Conservation (phyloP, 768 basidiomycete species). For the Mycena filopes region DNA sequence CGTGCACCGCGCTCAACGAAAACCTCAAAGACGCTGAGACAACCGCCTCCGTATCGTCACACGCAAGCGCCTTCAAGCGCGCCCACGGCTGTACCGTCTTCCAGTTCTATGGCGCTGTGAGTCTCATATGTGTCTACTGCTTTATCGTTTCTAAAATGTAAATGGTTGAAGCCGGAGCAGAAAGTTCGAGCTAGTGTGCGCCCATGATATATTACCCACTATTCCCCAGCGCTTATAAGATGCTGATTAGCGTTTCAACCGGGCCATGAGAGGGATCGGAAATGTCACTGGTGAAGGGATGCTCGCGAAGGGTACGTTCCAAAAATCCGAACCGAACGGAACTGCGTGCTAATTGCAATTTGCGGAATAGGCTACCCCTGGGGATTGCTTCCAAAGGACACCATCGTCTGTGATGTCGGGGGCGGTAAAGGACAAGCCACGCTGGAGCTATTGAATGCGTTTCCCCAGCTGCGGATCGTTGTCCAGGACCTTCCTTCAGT, state of each 20-base stretch:
- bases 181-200: slow-evolving; percentile 23
- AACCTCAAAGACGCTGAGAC: slow-evolving; percentile 30
- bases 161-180: slow-evolving; percentile 35
- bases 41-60: slow-evolving; percentile 14
- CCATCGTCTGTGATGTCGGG: slow-evolving; percentile 54
- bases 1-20: slow-evolving; percentile 42
- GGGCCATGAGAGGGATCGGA: slow-evolving; percentile 46
- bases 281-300: slow-evolving; percentile 41
- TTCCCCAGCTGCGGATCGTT: slow-evolving; percentile 47
- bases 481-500: slow-evolving; percentile 50
- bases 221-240: no score
- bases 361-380: slow-evolving; percentile 45
- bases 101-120: slow-evolving; percentile 32
- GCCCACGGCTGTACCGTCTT: slow-evolving; percentile 33
- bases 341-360: not conserved
- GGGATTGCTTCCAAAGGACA: slow-evolving; percentile 38
- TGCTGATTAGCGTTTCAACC: slow-evolving; percentile 41
- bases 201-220: not conserved
- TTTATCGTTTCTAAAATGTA: not conserved
- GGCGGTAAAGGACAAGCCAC: slow-evolving; percentile 50
- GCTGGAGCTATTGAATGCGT: slow-evolving; percentile 44
- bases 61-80: slow-evolving; percentile 30
- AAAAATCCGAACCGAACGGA: no score
- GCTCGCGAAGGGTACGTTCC: slow-evolving; percentile 42
- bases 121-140: not conserved